Evolutionary conservation across 441 rosid genomes (phyloP).

Genomic region (Populus hybrid): DNA sequence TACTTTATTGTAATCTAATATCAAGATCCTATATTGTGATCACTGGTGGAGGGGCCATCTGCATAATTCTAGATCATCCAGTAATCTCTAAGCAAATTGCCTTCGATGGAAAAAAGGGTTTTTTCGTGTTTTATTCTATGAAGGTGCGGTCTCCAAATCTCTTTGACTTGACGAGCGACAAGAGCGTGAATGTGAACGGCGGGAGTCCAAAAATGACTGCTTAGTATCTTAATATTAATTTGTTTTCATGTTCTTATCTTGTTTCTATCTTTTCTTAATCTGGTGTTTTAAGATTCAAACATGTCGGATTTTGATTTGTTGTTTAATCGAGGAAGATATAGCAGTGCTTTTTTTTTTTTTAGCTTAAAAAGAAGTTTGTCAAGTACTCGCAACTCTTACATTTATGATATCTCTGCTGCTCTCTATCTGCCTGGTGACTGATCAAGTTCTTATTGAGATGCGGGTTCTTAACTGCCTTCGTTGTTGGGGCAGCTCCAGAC

Average conservation of each 20-base stretch:
- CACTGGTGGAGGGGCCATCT: not conserved
- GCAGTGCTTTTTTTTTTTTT: slow-evolving; percentile 14
- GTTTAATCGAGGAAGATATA: slow-evolving; percentile 37
- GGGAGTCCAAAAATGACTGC: slow-evolving; percentile 36
- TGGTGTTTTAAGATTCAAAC: slow-evolving; percentile 28
- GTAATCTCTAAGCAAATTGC: slow-evolving; percentile 10
- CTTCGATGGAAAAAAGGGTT: slow-evolving; percentile 15
- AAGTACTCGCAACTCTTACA: not conserved
- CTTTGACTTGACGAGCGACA: slow-evolving; percentile 16
- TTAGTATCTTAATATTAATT: slow-evolving; percentile 26
- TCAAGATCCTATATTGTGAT: not conserved
- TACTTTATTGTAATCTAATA: slow-evolving; percentile 43
- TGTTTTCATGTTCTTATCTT: slow-evolving; percentile 12
- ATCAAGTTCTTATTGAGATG: not conserved
- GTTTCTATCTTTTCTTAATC: slow-evolving; percentile 17
- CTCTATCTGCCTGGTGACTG: slow-evolving; percentile 2
- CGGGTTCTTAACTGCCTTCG: not conserved
- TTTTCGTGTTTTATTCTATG: slow-evolving; percentile 10
- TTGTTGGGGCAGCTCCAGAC: not conserved
- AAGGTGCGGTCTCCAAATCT: slow-evolving; percentile 15
- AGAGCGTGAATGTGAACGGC: slow-evolving; percentile 33
- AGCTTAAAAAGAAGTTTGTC: slow-evolving; percentile 1
- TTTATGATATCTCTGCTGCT: not conserved
- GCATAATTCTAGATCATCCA: not conserved
- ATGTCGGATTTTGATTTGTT: slow-evolving; percentile 45